Percentiles rank a stretch among this genome's conserved stretches.
These are phyloP conservation scores for Leersia perrieri DNA, from an alignment of 176 grass and related monocot genomes.

Conservation along the genomic window DNA sequence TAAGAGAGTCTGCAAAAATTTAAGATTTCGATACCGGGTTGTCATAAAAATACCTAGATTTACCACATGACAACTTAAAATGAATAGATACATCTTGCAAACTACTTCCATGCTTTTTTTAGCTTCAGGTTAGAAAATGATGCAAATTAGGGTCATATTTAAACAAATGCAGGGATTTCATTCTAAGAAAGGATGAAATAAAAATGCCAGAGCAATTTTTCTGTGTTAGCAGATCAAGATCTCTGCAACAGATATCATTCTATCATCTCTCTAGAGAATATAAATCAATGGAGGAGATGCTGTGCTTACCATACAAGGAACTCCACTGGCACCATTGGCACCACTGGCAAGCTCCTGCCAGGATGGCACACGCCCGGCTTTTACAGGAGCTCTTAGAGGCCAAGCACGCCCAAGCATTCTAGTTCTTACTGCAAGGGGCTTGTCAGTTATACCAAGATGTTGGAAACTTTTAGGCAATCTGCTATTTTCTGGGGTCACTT, in stretches of 20 bases:
- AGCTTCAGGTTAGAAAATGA: too few relatives aligned
- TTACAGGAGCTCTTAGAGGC: conserved; percentile 85
- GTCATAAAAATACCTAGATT: neutral
- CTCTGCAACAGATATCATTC: neutral
- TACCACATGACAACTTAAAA: neutral
- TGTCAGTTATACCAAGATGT: conserved; percentile 66
- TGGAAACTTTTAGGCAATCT: conserved; percentile 71
- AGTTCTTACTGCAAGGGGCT: conserved; percentile 70
- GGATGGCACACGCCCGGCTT: conserved; percentile 69
- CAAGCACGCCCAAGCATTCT: conserved; percentile 95
- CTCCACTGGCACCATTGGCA: neutral
- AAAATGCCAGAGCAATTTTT: neutral
- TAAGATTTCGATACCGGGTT: neutral
- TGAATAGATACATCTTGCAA: neutral
- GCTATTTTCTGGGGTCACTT: conserved; percentile 21
- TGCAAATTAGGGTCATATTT: neutral
- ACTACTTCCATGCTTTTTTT: neutral
- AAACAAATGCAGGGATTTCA: neutral
- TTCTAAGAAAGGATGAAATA: neutral
- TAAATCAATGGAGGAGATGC: neutral
- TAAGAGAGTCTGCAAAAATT: neutral
- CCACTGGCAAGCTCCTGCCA: conserved; percentile 70
- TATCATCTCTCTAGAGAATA: neutral
- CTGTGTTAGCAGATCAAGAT: neutral
- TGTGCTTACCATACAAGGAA: conserved; percentile 73